Evolutionary conservation across 495 filamentous ascomycete species (phyloP).

Genomic region (Penicillium bialowiezense): DNA sequence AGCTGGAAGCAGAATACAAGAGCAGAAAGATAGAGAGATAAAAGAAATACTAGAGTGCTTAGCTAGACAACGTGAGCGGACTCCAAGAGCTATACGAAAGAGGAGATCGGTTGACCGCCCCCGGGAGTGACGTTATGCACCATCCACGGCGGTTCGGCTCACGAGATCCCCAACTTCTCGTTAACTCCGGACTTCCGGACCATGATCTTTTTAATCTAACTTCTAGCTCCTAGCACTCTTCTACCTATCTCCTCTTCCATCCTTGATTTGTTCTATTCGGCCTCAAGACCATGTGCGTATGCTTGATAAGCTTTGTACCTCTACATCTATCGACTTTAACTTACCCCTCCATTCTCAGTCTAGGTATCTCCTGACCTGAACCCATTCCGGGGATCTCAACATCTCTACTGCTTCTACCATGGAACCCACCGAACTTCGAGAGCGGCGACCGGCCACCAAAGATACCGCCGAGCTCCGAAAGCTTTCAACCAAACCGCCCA

Average conservation of each 20-base stretch:
- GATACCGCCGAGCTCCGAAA: slow-evolving; percentile 18
- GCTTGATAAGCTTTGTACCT: background rate
- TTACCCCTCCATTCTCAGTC: background rate
- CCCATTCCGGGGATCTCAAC: background rate
- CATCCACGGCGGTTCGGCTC: background rate
- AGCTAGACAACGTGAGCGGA: too few relatives aligned
- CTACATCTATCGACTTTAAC: background rate
- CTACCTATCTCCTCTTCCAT: background rate
- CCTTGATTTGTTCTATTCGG: background rate
- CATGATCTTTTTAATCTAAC: background rate
- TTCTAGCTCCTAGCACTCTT: background rate
- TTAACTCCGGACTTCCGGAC: background rate
- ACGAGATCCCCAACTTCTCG: too few relatives aligned
- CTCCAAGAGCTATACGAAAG: too few relatives aligned
- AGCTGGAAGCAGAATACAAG: background rate
- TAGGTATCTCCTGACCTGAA: background rate
- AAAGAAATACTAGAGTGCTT: background rate
- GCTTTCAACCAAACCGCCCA: slow-evolving; percentile 21
- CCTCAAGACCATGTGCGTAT: background rate
- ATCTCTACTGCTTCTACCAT: slow-evolving; percentile 22
- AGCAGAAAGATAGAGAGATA: background rate
- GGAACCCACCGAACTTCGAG: slow-evolving; percentile 40
- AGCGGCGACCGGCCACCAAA: slow-evolving; percentile 30
- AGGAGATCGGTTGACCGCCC: background rate
- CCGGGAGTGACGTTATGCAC: slow-evolving; percentile 2